Conservation (phyloP, 2,329 filamentous ascomycete species). For the Cryphonectria nitschkei region DNA sequence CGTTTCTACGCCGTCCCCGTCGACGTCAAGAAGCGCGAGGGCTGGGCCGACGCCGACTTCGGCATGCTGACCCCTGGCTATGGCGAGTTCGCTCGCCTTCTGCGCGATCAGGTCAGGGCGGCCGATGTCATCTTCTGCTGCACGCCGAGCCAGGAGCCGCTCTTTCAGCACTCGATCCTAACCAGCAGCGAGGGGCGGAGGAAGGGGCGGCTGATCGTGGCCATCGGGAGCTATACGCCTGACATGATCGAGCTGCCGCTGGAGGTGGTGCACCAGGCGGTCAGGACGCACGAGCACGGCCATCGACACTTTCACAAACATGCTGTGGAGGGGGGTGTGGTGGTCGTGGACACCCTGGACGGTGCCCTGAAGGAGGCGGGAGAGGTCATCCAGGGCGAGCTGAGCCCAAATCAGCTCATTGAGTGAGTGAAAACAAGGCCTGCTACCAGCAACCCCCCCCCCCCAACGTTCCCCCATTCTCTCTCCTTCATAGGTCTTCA, state of each 20-base stretch:
- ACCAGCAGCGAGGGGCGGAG: constrained; percentile 71
- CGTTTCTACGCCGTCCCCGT: constrained; percentile 50
- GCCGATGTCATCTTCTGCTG: constrained; percentile 88
- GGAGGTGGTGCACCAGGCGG: constrained; percentile 70
- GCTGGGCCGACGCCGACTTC: constrained; percentile 70
- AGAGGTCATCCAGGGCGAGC: constrained; percentile 78
- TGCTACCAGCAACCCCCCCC: no score
- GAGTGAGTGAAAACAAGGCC: constrained; percentile 56
- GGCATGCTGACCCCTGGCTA: constrained; percentile 71
- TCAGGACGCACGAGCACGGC: constrained; percentile 47
- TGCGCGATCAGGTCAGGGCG: constrained; percentile 71
- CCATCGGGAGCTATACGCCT: constrained; percentile 70
- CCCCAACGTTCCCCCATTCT: no score
- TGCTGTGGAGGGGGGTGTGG: constrained; percentile 64
- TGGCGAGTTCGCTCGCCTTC: constrained; percentile 65
- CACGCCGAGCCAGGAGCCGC: constrained; percentile 72
- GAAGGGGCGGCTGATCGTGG: constrained; percentile 73
- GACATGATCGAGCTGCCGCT: constrained; percentile 84
- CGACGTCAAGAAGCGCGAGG: constrained; percentile 57
- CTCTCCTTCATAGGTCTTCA: no score
- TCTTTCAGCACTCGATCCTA: constrained; percentile 76
- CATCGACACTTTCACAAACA: constrained; percentile 69
- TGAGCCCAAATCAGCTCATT: constrained; percentile 76
- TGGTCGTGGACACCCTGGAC: constrained; percentile 77
- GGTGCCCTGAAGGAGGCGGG: constrained; percentile 83